Conservation (phyloP, 495 filamentous ascomycete genomes). For the Aspergillus ellipticus region DNA sequence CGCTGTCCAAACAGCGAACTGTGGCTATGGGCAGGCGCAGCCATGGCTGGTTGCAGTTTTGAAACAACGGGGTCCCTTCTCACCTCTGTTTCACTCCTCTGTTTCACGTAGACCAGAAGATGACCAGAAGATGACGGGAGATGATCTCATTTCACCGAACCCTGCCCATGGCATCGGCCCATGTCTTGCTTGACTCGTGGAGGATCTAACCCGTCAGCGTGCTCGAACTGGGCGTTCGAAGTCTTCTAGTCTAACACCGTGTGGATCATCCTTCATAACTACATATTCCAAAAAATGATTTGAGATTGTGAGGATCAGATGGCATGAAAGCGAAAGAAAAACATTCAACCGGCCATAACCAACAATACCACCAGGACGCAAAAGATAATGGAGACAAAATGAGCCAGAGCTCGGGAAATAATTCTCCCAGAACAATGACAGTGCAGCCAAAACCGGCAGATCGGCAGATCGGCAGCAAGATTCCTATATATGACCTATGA, state of each 20-base stretch:
- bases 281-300: conserved; percentile 2
- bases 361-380: not conserved
- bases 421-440: not conserved
- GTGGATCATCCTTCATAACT: not conserved
- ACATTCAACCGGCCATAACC: not conserved
- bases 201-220: not conserved
- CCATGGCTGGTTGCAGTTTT: conserved; percentile 15
- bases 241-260: not conserved
- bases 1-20: conserved; percentile 3
- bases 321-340: not conserved
- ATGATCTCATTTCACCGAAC: not conserved
- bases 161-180: not conserved
- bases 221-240: not conserved
- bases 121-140: not conserved
- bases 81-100: not conserved
- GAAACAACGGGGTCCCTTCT: conserved; percentile 13
- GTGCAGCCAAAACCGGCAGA: not conserved
- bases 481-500: not conserved
- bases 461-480: not conserved
- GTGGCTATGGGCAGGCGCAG: conserved; percentile 29
- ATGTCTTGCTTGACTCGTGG: not conserved
- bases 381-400: not conserved
- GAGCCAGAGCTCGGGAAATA: not conserved
- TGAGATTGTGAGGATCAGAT: not conserved
- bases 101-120: no score